phyloP scores from a whole-genome alignment of 345 rosid species.

The Anacardium occidentale region DNA sequence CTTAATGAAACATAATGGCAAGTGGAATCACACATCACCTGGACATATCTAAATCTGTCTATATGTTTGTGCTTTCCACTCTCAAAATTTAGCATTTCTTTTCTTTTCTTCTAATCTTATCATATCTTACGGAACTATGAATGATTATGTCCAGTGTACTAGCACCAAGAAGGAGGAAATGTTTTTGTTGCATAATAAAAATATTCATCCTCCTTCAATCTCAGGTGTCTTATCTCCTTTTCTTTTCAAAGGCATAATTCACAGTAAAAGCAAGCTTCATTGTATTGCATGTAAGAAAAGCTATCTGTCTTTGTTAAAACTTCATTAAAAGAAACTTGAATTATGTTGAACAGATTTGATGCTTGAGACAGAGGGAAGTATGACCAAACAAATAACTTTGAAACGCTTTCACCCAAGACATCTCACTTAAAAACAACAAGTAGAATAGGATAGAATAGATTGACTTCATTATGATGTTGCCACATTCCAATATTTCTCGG shows the following conservation, averaged over 20 bases:
- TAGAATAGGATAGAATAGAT: too few species aligned
- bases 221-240: constrained; percentile 5
- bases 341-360: too few species aligned
- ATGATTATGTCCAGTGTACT: constrained; percentile 10
- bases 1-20: not conserved
- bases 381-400: too few species aligned
- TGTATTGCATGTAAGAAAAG: not conserved
- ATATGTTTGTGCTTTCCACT: not conserved
- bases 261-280: not conserved
- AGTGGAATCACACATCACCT: constrained; percentile 17
- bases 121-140: not conserved
- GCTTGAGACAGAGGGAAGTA: too few species aligned
- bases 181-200: not conserved
- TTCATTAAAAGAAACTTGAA: too few species aligned
- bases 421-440: too few species aligned
- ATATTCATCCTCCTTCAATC: not conserved
- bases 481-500: too few species aligned
- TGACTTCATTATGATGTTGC: too few species aligned
- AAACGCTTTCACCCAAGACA: too few species aligned
- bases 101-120: not conserved
- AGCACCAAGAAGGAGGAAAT: not conserved
- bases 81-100: not conserved
- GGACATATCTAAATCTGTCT: not conserved
- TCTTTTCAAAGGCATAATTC: not conserved
- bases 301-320: not conserved